Base-by-base conservation (phyloP, 306 rosid genomes). In the Hippophae tibetana region DNA sequence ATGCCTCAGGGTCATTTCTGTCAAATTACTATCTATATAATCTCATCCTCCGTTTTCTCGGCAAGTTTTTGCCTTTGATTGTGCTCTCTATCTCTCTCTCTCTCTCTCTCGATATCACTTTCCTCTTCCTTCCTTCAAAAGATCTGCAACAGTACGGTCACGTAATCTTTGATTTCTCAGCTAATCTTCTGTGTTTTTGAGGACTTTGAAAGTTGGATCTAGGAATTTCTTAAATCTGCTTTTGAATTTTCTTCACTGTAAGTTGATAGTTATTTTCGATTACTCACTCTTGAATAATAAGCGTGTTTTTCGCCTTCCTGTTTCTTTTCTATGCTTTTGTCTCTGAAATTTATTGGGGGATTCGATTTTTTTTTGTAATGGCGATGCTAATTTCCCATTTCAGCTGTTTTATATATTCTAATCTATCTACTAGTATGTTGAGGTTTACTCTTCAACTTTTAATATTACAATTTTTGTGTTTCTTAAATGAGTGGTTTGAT, bases 21-120 rank as follows among this genome's bases (percentile, higher is more conserved):
- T 82, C 84, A 81, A 70, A 60, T 43, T 61, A 0, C 5, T 26
- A 51, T 80, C 95, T 87, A 81, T 85, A 80, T 88, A 85, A 78
- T 71, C 79, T 79, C 65, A 71, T 57, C 74, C 60, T 69, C 69
- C 76, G 78, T 73, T 70, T 84, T 42, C 49, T 58, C 57, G 9
- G 60, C 70, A 60, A 71, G 85, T 71, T 65, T 18, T 75, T 67
- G 71, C 51, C 76, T 74, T 81, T 77, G 80, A 84, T 86, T 80
- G 61, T 54, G 23, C 27, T 50, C 31, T 10, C 73, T 73, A 75
- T 45, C 46, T 71, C 43, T 71, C 73, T 50, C 31, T 10, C 73
- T 73, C 76, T 45, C 46, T 71, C 43, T 71, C 73, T 4, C 3
- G 23, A 80, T 74, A 84, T 76, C 75, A 65, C 81, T 69, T 70